phyloP scores from a whole-genome alignment of 169 alveolate species.

The Babesia ovis region DNA sequence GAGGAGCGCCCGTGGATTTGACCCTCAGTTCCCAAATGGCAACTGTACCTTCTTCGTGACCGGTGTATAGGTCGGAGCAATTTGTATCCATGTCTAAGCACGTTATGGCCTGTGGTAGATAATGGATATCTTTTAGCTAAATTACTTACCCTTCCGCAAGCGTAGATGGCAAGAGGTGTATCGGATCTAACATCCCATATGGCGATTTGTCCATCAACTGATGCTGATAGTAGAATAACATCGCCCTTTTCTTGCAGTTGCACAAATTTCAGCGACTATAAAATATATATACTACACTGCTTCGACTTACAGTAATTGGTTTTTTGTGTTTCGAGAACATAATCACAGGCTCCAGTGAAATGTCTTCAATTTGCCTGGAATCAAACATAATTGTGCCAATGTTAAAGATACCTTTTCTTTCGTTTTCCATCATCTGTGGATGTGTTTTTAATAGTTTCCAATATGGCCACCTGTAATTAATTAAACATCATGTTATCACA shows the following conservation, averaged over 20 bases:
- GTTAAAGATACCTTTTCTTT: neutral
- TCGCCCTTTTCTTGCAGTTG: neutral
- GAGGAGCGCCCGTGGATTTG: conserved; percentile 8
- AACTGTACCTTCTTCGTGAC: conserved; percentile 45
- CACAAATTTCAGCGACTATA: conserved; percentile 39
- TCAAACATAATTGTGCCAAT: neutral
- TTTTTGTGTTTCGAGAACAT: conserved; percentile 37
- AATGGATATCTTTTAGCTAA: neutral
- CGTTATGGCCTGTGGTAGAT: conserved; percentile 35
- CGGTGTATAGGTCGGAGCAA: conserved; percentile 42
- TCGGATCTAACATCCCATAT: conserved; percentile 39
- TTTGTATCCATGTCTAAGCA: conserved; percentile 30
- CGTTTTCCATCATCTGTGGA: neutral
- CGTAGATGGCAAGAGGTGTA: conserved; percentile 8
- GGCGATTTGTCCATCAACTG: conserved; percentile 52
- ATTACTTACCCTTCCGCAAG: conserved; percentile 52
- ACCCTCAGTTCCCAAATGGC: conserved; percentile 53
- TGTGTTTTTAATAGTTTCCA: neutral
- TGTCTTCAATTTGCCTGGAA: conserved; percentile 3
- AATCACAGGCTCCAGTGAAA: neutral
- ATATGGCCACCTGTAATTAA: neutral
- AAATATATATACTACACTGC: neutral
- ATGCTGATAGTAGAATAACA: conserved; percentile 33
- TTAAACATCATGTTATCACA: neutral
- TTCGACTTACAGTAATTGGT: conserved; percentile 35